Evolutionary conservation across 495 filamentous ascomycete genomes (phyloP).

Genomic region (Aspergillus incahuasiensis): DNA sequence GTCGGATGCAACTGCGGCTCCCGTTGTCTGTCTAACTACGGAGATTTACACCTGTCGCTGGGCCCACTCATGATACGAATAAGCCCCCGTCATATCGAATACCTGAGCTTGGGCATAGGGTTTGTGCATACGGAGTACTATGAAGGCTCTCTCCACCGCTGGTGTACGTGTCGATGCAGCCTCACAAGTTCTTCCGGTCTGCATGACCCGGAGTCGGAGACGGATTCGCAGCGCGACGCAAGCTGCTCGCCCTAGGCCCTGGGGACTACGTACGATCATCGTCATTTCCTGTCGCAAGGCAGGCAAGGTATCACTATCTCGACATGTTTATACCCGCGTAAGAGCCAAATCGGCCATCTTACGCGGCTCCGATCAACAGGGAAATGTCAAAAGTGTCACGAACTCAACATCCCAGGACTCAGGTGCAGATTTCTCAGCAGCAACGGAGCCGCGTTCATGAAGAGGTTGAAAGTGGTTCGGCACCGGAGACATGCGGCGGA

Average conservation of each 20-base stretch:
- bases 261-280: conserved; percentile 9
- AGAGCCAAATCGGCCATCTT: conserved; percentile 12
- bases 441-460: neutral
- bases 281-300: neutral
- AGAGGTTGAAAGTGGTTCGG: neutral
- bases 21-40: neutral
- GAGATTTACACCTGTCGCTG: conserved; percentile 2
- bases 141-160: conserved; percentile 11
- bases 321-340: neutral
- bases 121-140: too few species aligned
- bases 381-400: conserved; percentile 11
- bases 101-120: neutral
- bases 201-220: neutral
- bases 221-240: conserved; percentile 14
- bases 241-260: conserved; percentile 13
- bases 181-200: conserved; percentile 12
- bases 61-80: neutral
- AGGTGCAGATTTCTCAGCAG: neutral
- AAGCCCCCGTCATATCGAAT: neutral
- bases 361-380: conserved; percentile 26
- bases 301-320: neutral
- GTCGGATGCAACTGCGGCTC: neutral
- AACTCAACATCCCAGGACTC: neutral
- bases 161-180: conserved; percentile 18
- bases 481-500: conserved; percentile 2